Evolutionary conservation across 176 grass and related monocot genomes (phyloP).

Genomic region (Triticum monococcum): DNA sequence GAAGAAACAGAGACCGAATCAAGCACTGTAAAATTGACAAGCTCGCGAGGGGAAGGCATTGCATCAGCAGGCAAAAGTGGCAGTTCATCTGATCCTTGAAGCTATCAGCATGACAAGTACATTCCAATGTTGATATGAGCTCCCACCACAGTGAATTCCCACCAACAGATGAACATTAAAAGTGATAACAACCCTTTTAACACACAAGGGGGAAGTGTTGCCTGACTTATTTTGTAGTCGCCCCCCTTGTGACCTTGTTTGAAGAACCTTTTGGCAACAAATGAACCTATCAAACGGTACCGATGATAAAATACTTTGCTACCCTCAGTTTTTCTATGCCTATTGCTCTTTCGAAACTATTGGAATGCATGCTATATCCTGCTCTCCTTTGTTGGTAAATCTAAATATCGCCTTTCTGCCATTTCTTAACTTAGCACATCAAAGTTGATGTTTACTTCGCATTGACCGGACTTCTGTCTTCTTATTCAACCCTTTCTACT

Average conservation of each 20-base stretch:
- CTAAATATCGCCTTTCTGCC: background rate
- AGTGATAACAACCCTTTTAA: background rate
- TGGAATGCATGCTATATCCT: background rate
- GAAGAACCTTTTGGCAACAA: background rate
- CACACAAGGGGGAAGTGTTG: background rate
- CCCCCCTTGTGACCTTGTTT: background rate
- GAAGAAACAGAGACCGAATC: constrained; percentile 17
- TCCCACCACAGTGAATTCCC: constrained; percentile 1
- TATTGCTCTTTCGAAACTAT: background rate
- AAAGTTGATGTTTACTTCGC: background rate
- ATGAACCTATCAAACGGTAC: background rate
- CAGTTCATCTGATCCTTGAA: constrained; percentile 18
- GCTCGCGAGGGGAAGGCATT: constrained; percentile 5
- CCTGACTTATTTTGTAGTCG: constrained; percentile 26
- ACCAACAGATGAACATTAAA: constrained; percentile 31
- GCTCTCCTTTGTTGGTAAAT: background rate
- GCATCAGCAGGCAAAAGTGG: background rate
- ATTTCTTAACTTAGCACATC: background rate
- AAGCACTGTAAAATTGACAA: constrained; percentile 19
- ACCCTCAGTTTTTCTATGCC: background rate
- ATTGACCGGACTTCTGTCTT: background rate
- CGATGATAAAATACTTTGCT: background rate
- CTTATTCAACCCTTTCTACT: background rate
- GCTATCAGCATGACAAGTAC: constrained; percentile 2
- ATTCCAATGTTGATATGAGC: constrained; percentile 26